phyloP scores from a whole-genome alignment of 1,139 yeast genomes.

The Kodamaea derodonti region DNA sequence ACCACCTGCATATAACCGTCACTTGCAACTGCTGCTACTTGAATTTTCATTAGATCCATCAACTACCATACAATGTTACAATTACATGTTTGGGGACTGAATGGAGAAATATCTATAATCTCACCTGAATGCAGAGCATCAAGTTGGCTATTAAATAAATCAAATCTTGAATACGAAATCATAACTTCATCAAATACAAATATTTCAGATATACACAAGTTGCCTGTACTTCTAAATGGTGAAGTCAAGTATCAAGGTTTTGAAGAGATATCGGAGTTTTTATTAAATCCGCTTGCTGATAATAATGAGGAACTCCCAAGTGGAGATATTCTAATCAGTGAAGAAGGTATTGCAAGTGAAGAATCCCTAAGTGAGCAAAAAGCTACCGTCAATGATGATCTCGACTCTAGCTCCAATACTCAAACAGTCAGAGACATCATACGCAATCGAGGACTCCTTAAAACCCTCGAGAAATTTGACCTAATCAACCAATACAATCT shows the following conservation, averaged over 20 bases:
- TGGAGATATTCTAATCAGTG: not conserved
- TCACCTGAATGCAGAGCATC: slow-evolving; percentile 40
- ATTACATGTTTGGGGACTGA: slow-evolving; percentile 59
- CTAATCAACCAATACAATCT: slow-evolving; percentile 57
- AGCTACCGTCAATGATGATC: not conserved
- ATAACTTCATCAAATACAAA: slow-evolving; percentile 60
- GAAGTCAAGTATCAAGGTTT: slow-evolving; percentile 43
- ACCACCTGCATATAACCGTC: too few relatives aligned
- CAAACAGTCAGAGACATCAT: not conserved
- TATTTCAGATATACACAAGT: slow-evolving; percentile 44
- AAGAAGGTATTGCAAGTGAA: not conserved
- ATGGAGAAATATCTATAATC: slow-evolving; percentile 28
- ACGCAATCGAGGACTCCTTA: slow-evolving; percentile 6
- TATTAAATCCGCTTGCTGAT: not conserved
- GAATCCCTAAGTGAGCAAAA: too few relatives aligned
- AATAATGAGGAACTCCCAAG: not conserved
- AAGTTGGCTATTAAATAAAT: slow-evolving; percentile 27
- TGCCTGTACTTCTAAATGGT: slow-evolving; percentile 52
- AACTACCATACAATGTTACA: not conserved
- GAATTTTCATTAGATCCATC: too few relatives aligned
- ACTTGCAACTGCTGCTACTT: too few relatives aligned
- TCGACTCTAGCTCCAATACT: not conserved
- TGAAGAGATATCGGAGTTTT: slow-evolving; percentile 36
- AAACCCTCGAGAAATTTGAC: slow-evolving; percentile 36
- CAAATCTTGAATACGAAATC: slow-evolving; percentile 20